phyloP scores from a whole-genome alignment of 345 rosid genomes.

The Litchi chinensis region DNA sequence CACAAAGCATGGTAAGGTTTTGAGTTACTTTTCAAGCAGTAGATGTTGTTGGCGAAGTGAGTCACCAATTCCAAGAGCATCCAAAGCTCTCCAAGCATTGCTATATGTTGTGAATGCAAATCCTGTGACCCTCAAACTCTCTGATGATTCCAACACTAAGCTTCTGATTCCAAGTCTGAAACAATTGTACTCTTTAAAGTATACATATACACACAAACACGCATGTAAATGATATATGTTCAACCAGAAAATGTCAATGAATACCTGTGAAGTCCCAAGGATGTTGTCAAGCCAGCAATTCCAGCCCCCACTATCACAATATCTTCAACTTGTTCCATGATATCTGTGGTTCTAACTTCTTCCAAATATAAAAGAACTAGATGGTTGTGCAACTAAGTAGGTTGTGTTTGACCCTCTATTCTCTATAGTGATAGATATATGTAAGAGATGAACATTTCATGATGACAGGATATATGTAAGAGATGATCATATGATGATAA shows the following conservation, averaged over 20 bases:
- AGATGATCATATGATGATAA: too few relatives aligned
- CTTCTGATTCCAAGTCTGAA: conserved; percentile 72
- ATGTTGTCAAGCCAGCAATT: conserved; percentile 62
- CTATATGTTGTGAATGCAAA: conserved; percentile 53
- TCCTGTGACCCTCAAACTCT: conserved; percentile 53
- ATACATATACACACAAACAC: not conserved
- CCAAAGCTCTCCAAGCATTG: conserved; percentile 81
- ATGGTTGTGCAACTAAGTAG: not conserved
- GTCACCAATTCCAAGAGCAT: conserved; percentile 56
- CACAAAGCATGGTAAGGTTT: not conserved
- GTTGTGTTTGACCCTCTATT: too few relatives aligned
- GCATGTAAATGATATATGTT: not conserved
- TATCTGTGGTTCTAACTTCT: not conserved
- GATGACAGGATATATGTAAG: too few relatives aligned
- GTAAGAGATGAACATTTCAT: too few relatives aligned
- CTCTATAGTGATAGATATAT: not conserved
- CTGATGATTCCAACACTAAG: conserved; percentile 70
- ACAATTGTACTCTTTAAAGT: conserved; percentile 16
- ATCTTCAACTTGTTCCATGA: conserved; percentile 32
- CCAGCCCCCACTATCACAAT: conserved; percentile 70
- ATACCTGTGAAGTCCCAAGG: conserved; percentile 68
- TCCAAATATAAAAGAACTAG: not conserved
- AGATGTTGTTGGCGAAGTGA: conserved; percentile 46
- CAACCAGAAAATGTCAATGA: conserved; percentile 35
- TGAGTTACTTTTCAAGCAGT: conserved; percentile 39